Percentiles rank a stretch among this genome's conserved stretches.
phyloP scores from a whole-genome alignment of 768 basidiomycete genomes.

The Russula earlei region DNA sequence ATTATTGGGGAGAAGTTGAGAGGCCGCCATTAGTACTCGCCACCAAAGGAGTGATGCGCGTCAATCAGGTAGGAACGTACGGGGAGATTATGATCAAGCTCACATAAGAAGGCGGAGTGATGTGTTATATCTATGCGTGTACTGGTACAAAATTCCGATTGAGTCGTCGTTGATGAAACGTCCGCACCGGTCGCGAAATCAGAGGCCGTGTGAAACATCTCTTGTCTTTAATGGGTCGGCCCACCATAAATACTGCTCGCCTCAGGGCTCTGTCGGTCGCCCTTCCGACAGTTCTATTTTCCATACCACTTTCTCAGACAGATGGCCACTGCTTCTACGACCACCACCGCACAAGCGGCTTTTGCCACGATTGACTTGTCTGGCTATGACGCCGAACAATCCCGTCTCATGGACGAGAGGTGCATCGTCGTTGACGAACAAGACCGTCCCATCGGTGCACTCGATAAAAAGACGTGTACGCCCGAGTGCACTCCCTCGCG shows the following conservation, averaged over 20 bases:
- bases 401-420: constrained; percentile 90
- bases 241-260: constrained; percentile 12
- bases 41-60: constrained; percentile 59
- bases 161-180: background rate
- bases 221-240: background rate
- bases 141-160: background rate
- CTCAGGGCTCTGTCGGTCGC: background rate
- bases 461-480: constrained; percentile 95
- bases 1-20: background rate
- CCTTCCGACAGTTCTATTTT: background rate
- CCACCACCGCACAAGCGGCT: constrained; percentile 3
- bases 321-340: constrained; percentile 39
- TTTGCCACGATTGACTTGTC: constrained; percentile 72
- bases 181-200: constrained; percentile 4
- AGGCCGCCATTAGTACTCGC: constrained; percentile 44
- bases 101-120: constrained; percentile 21
- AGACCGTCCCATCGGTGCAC: constrained; percentile 74
- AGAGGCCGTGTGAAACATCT: constrained; percentile 10
- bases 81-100: constrained; percentile 39
- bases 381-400: constrained; percentile 86
- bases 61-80: constrained; percentile 55
- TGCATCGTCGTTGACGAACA: constrained; percentile 89
- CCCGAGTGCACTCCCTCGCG: background rate
- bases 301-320: constrained; percentile 9
- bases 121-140: background rate